Evolutionary conservation across 495 filamentous ascomycete genomes (phyloP), one percentile per base, ranked within the genome.

Genomic region (Pseudevernia furfuracea): DNA sequence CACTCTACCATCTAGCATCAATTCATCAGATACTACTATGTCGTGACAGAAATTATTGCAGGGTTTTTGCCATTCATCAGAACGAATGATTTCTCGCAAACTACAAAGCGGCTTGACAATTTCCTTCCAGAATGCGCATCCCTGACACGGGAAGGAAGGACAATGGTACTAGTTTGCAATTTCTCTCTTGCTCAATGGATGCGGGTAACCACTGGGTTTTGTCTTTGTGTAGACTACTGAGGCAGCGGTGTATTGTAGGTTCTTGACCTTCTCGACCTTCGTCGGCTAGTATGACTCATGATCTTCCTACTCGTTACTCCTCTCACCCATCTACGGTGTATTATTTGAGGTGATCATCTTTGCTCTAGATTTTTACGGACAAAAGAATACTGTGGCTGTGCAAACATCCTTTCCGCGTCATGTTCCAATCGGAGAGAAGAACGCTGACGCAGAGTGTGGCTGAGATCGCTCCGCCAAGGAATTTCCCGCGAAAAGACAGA

Each of bases 321-420:
- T 8, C 19, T 12, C 8, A 9, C 21, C n/a, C n/a, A 10, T n/a
- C 43, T 44, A n/a, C 43, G 4, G 46, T 25, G n/a, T 1, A 25
- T 25, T 28, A 0, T 25, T 6, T 19, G 1, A 53, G 49, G 15
- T 34, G 49, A 34, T 55, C 52, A 4, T 34, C 12, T 52, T 52
- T 52, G 46, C 46, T 52, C 46, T 52, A 52, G 46, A 52, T 52
- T 28, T 15, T 52, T 6, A 32, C 15, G 28, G 32, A 1, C 0
- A 21, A 55, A 55, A 32, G 52, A n/a, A 0, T 19, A 55, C 52
- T 55, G 52, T 55, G 52, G 52, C 52, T 55, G 52, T 55, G 52
- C 52, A 55, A 32, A 21, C n/a, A 19, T 21, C 34, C 28, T 19
- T 23, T 12, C 28, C 28, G 30, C 30, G 19, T 55, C 52, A 21